Conservation (phyloP, 495 filamentous ascomycete species). For the Aspergillus ellipticus region DNA sequence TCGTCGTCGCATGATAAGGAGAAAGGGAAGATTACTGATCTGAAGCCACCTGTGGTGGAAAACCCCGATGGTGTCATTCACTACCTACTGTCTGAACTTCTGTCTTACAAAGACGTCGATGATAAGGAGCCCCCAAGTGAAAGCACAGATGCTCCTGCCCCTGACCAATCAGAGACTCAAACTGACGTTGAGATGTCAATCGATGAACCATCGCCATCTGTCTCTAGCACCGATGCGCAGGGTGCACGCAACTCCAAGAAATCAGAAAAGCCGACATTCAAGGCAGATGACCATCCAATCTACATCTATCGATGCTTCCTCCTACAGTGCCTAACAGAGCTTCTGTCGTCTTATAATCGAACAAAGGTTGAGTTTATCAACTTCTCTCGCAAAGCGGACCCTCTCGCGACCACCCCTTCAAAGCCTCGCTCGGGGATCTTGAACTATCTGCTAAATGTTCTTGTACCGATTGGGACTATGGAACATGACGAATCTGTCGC, state of each 20-base stretch:
- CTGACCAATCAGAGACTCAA: conserved; percentile 36
- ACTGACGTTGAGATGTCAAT: conserved; percentile 50
- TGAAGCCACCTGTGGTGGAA: conserved; percentile 82
- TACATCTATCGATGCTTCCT: conserved; percentile 96
- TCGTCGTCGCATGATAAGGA: conserved; percentile 47
- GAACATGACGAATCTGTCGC: conserved; percentile 68
- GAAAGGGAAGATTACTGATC: conserved; percentile 59
- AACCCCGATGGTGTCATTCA: conserved; percentile 95
- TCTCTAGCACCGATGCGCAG: conserved; percentile 31
- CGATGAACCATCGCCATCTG: conserved; percentile 37
- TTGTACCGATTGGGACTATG: conserved; percentile 76
- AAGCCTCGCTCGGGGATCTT: conserved; percentile 91
- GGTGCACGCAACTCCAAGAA: conserved; percentile 51
- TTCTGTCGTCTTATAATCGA: conserved; percentile 89
- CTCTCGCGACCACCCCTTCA: conserved; percentile 77
- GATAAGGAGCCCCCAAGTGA: conserved; percentile 60
- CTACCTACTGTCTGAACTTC: conserved; percentile 88
- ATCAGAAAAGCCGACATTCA: conserved; percentile 72
- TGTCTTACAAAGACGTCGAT: conserved; percentile 88
- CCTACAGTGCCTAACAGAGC: conserved; percentile 86
- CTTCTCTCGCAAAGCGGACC: conserved; percentile 85
- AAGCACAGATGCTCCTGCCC: conserved; percentile 43
- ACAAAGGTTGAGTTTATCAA: conserved; percentile 99
- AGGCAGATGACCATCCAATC: conserved; percentile 88
- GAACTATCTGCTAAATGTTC: conserved; percentile 84